These are phyloP conservation scores for Solanum neorickii DNA, from an alignment of 257 asterid species.

Conservation along the genomic window DNA sequence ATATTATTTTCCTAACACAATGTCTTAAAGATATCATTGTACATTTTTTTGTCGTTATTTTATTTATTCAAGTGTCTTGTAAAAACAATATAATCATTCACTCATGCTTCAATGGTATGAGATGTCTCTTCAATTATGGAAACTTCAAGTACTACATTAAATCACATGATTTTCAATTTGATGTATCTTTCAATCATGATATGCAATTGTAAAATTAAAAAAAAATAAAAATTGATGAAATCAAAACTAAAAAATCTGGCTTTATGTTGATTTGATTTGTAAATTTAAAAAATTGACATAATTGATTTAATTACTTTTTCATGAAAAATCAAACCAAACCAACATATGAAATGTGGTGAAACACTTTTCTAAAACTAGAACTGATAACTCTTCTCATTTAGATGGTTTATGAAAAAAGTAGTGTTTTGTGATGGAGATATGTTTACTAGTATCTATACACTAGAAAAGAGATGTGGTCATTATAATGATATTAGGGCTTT, in stretches of 20 bases:
- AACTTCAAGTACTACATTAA: background rate
- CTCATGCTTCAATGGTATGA: too few relatives aligned
- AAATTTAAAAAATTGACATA: background rate
- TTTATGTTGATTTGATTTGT: background rate
- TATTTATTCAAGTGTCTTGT: background rate
- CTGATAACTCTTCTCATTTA: background rate
- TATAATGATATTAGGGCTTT: background rate
- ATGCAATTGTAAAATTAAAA: background rate
- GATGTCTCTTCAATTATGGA: background rate
- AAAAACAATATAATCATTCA: background rate
- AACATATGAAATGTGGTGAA: background rate
- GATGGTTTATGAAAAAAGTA: background rate
- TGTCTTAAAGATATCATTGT: background rate
- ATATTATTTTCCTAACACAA: background rate
- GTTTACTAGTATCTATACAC: too few relatives aligned
- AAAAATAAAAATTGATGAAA: too few relatives aligned
- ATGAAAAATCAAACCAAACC: background rate
- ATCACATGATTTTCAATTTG: background rate
- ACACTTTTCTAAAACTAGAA: background rate
- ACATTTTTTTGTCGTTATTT: background rate
- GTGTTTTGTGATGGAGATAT: background rate
- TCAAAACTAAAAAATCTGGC: too few relatives aligned
- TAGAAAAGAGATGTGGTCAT: too few relatives aligned
- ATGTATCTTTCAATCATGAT: too few relatives aligned
- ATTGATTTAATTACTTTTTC: background rate